Evolutionary conservation across 306 rosid genomes (phyloP).

Genomic region (Cicer judaicum): DNA sequence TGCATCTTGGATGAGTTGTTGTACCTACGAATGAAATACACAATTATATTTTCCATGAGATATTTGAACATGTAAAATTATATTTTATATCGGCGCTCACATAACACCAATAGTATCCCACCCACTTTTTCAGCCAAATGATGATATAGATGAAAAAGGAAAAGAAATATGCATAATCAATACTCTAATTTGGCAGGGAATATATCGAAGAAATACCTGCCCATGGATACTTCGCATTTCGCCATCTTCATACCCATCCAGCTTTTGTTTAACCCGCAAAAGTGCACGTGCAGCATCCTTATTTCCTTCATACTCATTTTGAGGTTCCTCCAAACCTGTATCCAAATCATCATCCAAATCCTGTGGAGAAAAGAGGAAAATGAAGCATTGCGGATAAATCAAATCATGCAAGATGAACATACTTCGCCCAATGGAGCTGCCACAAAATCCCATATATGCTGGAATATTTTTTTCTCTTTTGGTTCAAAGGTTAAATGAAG

Average conservation of each 20-base stretch:
- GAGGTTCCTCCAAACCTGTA: slow-evolving; percentile 68
- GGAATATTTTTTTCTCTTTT: background rate
- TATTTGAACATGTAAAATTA: slow-evolving; percentile 11
- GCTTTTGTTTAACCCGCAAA: slow-evolving; percentile 90
- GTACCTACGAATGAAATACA: slow-evolving; percentile 63
- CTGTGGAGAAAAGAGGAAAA: slow-evolving; percentile 47
- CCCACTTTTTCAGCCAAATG: slow-evolving; percentile 9
- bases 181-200: slow-evolving; percentile 13
- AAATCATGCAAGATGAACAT: slow-evolving; percentile 27
- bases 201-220: slow-evolving; percentile 63
- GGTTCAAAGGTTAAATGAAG: background rate
- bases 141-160: slow-evolving; percentile 21
- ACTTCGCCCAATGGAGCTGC: slow-evolving; percentile 18
- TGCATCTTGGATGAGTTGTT: slow-evolving; percentile 93
- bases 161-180: slow-evolving; percentile 2
- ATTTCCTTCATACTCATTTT: slow-evolving; percentile 82
- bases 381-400: slow-evolving; percentile 33
- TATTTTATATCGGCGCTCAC: slow-evolving; percentile 14
- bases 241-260: slow-evolving; percentile 95
- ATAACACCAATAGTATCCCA: background rate
- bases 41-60: slow-evolving; percentile 15
- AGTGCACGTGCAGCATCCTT: slow-evolving; percentile 94
- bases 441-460: slow-evolving; percentile 22
- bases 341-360: slow-evolving; percentile 82
- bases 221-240: slow-evolving; percentile 92